Evolutionary conservation across 768 basidiomycete genomes (phyloP), one percentile per base, ranked within the genome.

Genomic region (Mycena rosella): DNA sequence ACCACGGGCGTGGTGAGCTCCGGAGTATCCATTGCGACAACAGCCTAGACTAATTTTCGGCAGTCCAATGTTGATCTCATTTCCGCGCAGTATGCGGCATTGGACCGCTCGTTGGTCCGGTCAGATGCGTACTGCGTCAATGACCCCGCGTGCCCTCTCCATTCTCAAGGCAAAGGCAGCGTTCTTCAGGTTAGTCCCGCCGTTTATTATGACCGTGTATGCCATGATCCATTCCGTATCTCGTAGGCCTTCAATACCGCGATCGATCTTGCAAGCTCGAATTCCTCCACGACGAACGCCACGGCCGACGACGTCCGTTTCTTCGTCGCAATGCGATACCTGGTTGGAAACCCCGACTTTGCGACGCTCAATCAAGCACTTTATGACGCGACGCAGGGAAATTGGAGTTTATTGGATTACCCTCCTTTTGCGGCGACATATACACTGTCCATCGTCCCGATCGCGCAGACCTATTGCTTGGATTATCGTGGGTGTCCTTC

Each of bases 61-160:
- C 52, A 65, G 51, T 58, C 63, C 55, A 59, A 64, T 47, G 49
- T 64, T 27, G 63, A 59, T 58, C 47, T 59, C n/a, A 47, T 65
- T 22, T 51, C 57, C 5, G 44, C 20, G 27, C 55, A 65, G 27
- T 49, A 49, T 18, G 63, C 51, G 17, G 63, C 63, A 9, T 20
- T 65, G 30, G 51, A 59, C 63, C 55, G 63, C 34, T 51, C 51
- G 47, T 55, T 65, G 47, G 26, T 53, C n/a, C 63, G 63, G 40
- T 49, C 63, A 20, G 63, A 65, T 48, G 63, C 47, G 29, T 65
- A 49, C 48, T 65, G 63, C 36, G 36, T 57, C 18, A 57, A 49
- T 30, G 57, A 65, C 32, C 40, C 63, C 47, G 40, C 1, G 7
- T 65, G 63, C 26, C 63, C 63, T 8, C 44, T 65, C 34, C 51